phyloP scores from a whole-genome alignment of 768 basidiomycete species.

The Termitomyces sp. region DNA sequence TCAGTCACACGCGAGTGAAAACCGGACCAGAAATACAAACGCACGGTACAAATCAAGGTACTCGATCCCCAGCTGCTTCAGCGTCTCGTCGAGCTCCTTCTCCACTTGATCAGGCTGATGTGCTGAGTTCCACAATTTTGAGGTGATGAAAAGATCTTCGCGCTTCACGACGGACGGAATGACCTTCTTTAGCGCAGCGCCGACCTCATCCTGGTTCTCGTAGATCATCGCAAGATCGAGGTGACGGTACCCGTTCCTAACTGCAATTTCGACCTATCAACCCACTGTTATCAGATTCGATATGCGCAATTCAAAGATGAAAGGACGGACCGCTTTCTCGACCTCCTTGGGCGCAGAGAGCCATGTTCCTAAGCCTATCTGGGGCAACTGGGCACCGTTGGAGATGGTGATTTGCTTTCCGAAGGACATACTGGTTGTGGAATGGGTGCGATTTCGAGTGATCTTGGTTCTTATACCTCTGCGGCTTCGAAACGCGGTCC shows the following conservation, averaged over 20 bases:
- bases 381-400: conserved; percentile 54
- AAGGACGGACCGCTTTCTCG: conserved; percentile 55
- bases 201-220: conserved; percentile 75
- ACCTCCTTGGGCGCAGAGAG: conserved; percentile 73
- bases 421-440: conserved; percentile 10
- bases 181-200: conserved; percentile 70
- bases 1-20: not conserved
- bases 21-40: conserved; percentile 17
- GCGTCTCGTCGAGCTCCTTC: conserved; percentile 72
- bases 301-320: not conserved
- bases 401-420: conserved; percentile 37
- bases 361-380: conserved; percentile 85
- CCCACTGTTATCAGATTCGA: not conserved
- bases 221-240: conserved; percentile 83
- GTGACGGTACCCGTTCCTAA: conserved; percentile 77
- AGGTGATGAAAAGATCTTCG: conserved; percentile 77
- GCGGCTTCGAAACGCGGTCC: conserved; percentile 7
- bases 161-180: conserved; percentile 75
- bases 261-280: conserved; percentile 66
- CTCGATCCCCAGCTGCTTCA: conserved; percentile 64
- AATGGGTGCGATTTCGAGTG: not conserved
- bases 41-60: conserved; percentile 82
- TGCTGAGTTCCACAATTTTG: conserved; percentile 78
- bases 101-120: conserved; percentile 67
- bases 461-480: conserved; percentile 1